Base-by-base conservation (phyloP, 2,329 filamentous ascomycete genomes). In the Clonostachys rosea region DNA sequence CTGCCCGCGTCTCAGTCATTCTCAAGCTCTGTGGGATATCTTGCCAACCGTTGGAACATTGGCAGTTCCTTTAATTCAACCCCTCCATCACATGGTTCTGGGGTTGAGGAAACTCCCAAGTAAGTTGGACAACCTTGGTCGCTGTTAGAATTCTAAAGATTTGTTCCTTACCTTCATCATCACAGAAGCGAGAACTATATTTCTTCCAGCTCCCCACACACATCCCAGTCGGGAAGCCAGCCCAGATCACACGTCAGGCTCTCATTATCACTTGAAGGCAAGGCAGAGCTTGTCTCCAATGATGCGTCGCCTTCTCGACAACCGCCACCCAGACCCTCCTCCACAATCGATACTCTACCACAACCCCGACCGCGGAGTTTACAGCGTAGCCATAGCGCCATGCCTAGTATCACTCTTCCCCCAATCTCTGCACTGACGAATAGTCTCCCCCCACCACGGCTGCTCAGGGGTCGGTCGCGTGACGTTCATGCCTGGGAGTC, bases 401-500 rank as follows among this genome's bases (percentile, higher is more conserved):
- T 86, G 36, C n/a, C 37, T 24, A 13, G 24, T 18, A 35, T 79
- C 51, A 83, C 78, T 5, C 69, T 83, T n/a, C 75, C 77, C 20
- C 75, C 78, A 44, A 76, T 80, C 49, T 76, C 76, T 5, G 66
- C 71, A 14, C 61, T 81, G 39, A 79, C 77, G 10, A 70, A 66
- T 56, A 64, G 70, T n/a, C 65, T 81, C 12, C 16, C 40, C 12
- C 9, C 34, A 18, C 13, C 43, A 12, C 47, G 42, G 13, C 42
- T 44, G 6, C 37, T 16, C 5, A 83, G 84, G 47, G 89, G 89
- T 47, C 81, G 92, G 48, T 96, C 91, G 48, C 84, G 89, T 47
- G 89, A 96, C 63, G 89, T 91, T 16, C 84, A 91, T 44, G 88
- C 87, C 7, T 96, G 92, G 92, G 89, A 95, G 59, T 90, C 90